Evolutionary conservation across 495 filamentous ascomycete species (phyloP), one percentile per base, ranked within the genome.

Genomic region (Podospora sp.): DNA sequence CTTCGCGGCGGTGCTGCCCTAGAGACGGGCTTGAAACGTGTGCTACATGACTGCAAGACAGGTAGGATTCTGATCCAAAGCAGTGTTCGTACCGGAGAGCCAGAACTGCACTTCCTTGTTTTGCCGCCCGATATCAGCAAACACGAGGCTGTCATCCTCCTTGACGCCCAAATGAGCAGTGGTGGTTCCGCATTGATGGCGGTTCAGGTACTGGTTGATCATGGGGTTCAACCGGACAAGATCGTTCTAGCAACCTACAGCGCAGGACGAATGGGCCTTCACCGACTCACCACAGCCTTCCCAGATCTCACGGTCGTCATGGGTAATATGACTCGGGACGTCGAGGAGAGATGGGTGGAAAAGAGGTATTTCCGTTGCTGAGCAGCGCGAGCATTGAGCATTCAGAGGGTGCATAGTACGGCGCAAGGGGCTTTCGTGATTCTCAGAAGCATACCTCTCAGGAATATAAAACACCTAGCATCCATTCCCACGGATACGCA

Each of bases 141-240:
- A 68, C 90, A 97, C 75, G 87, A 89, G 65, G 87, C 88, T 59
- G 92, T 99, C 16, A 83, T 99, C 60, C 81, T 99, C 40, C 80
- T 98, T 20, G 96, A 98, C 76, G 87, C 93, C 21, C 95, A 99
- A 74, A 97, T 99, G 90, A 90, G 90, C 18, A 92, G 89, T 66
- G 95, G 95, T 20, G 94, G 93, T 35, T 92, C 95, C 49, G 96
- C 94, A 6, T 81, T 99, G 57, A 99, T 99, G 95, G 94, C 95
- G 4, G 94, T 98, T 29, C 89, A 92, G 68, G 92, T 99, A 40
- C 79, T 99, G 65, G 87, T 96, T 52, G 95, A 99, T 78, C 93
- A 98, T 73, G 95, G 95, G 1, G 93, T 98, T n/a, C 79, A 85
- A 21, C 89, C 94, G 73, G 87, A 92, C 20, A 88, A 84, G 63